Evolutionary conservation across 2,329 filamentous ascomycete genomes (phyloP).

Genomic region (Cladobotryum protrusum): DNA sequence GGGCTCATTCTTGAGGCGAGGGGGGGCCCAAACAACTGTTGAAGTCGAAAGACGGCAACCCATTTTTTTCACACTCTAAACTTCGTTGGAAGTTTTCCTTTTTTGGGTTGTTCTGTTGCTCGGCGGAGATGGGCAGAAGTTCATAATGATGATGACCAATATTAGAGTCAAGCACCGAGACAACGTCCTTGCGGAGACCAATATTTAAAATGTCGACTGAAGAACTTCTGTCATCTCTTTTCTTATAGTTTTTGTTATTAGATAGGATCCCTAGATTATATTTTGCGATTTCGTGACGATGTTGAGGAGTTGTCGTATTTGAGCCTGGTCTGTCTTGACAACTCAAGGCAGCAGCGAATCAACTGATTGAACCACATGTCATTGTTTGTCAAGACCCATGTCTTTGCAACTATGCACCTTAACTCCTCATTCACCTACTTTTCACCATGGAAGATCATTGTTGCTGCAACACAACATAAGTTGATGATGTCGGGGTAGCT

Average conservation of each 20-base stretch:
- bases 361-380: no score
- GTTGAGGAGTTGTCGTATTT: no score
- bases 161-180: slow-evolving; percentile 96
- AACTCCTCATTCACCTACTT: no score
- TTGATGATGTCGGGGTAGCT: no score
- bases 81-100: slow-evolving; percentile 38
- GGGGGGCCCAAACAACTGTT: slow-evolving; percentile 41
- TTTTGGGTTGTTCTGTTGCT: slow-evolving; percentile 9
- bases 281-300: no score
- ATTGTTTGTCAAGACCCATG: no score
- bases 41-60: slow-evolving; percentile 18
- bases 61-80: slow-evolving; percentile 29
- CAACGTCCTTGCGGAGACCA: slow-evolving; percentile 27
- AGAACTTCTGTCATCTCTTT: slow-evolving; percentile 3
- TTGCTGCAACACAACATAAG: no score
- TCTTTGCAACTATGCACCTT: no score
- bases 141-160: slow-evolving; percentile 88
- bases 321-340: no score
- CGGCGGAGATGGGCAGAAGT: slow-evolving; percentile 36
- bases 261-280: no score
- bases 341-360: no score
- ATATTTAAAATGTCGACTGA: slow-evolving; percentile 15
- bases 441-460: no score
- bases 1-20: slow-evolving; percentile 99
- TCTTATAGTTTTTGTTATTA: not conserved